Evolutionary conservation across 768 basidiomycete species (phyloP).

Genomic region (Phylloporus rhodoxanthus): DNA sequence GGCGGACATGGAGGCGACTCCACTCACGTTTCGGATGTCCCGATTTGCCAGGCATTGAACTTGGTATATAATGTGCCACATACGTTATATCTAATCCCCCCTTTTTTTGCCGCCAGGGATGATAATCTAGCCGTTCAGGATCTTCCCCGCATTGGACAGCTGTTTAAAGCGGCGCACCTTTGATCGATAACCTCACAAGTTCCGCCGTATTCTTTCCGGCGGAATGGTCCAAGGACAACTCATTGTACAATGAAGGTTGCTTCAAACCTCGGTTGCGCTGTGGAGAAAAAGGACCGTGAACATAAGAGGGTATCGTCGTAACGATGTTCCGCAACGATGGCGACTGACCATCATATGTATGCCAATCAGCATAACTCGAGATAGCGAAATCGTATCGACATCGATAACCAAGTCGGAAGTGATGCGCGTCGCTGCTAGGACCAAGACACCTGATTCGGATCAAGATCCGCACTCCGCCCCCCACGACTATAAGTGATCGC

Average conservation of each 20-base stretch:
- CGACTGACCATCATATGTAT: slow-evolving; percentile 11
- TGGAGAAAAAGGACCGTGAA: background rate
- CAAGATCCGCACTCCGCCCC: slow-evolving; percentile 70
- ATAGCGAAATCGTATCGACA: slow-evolving; percentile 21
- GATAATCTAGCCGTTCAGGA: slow-evolving; percentile 9
- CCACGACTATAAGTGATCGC: slow-evolving; percentile 39
- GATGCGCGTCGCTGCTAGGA: slow-evolving; percentile 10
- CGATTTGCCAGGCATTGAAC: background rate
- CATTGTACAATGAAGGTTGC: background rate
- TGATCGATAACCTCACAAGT: slow-evolving; percentile 18
- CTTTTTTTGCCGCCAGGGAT: slow-evolving; percentile 2
- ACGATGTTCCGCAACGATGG: slow-evolving; percentile 5
- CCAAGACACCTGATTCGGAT: slow-evolving; percentile 46
- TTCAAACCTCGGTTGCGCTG: background rate
- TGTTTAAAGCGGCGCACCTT: slow-evolving; percentile 19
- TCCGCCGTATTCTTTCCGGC: background rate
- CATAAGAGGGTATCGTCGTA: slow-evolving; percentile 2
- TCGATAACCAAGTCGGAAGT: slow-evolving; percentile 26
- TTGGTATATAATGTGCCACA: background rate
- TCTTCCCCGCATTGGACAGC: slow-evolving; percentile 12
- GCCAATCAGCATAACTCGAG: slow-evolving; percentile 9
- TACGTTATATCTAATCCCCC: slow-evolving; percentile 1
- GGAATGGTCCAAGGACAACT: background rate
- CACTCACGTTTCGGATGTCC: slow-evolving; percentile 7
- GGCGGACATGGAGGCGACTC: background rate